A percentile compares a stretch with the other conserved stretches of the same genome.
Evolutionary conservation across 352 stramenopile species (phyloP).

Genomic region (Pythium utonaiense): DNA sequence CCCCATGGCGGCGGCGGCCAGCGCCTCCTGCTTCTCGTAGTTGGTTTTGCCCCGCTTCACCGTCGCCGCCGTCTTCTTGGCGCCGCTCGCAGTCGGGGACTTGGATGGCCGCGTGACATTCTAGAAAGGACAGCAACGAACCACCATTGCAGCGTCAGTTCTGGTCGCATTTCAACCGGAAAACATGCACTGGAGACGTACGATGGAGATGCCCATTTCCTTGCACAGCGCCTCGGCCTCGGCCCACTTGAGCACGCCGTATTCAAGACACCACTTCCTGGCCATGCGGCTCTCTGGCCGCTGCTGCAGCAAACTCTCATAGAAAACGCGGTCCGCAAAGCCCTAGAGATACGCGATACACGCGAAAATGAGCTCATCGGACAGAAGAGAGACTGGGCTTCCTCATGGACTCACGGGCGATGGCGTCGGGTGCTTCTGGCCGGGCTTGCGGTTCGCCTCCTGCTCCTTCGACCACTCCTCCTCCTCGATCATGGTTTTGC

Average conservation of each 20-base stretch:
- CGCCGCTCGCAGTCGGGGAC: slow-evolving; percentile 39
- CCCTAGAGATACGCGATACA: slow-evolving; percentile 32
- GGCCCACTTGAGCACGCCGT: slow-evolving; percentile 85
- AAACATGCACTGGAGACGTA: slow-evolving; percentile 24
- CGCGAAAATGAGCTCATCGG: neutral
- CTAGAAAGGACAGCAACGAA: slow-evolving; percentile 24
- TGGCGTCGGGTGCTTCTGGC: slow-evolving; percentile 85
- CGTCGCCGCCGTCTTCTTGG: slow-evolving; percentile 27
- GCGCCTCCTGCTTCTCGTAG: slow-evolving; percentile 40
- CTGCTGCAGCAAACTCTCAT: slow-evolving; percentile 87
- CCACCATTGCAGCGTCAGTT: slow-evolving; percentile 8
- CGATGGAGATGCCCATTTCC: slow-evolving; percentile 55
- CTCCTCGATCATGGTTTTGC: slow-evolving; percentile 63
- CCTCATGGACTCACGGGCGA: slow-evolving; percentile 47
- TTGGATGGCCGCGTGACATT: slow-evolving; percentile 51
- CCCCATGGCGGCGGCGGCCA: slow-evolving; percentile 51
- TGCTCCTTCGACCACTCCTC: slow-evolving; percentile 89
- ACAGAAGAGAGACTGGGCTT: neutral
- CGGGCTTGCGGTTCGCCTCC: slow-evolving; percentile 85
- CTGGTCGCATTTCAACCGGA: neutral
- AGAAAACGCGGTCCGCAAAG: slow-evolving; percentile 88
- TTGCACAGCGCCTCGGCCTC: slow-evolving; percentile 80
- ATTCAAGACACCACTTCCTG: slow-evolving; percentile 89
- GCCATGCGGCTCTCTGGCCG: slow-evolving; percentile 82
- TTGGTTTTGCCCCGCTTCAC: slow-evolving; percentile 19